Percentiles rank a stretch among this genome's conserved stretches.
Conservation (phyloP, 495 filamentous ascomycete genomes). For the Aspergillus conjunctus region DNA sequence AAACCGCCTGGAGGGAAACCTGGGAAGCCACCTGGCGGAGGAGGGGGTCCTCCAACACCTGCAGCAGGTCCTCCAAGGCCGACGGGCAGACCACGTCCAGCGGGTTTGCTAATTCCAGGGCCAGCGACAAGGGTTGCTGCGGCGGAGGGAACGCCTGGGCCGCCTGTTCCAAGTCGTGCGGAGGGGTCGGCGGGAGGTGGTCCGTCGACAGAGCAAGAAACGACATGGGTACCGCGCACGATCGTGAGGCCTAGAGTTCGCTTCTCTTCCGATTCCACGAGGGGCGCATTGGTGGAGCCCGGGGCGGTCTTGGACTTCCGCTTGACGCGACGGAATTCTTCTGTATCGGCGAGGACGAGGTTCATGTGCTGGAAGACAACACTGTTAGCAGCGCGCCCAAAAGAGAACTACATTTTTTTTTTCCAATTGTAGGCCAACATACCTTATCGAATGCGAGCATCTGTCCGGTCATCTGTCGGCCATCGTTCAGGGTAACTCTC, state of each 20-base stretch:
- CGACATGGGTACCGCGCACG: slow-evolving; percentile 87
- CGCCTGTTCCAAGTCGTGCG: slow-evolving; percentile 79
- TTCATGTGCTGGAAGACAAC: slow-evolving; percentile 83
- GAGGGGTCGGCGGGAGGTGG: slow-evolving; percentile 95
- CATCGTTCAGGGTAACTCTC: slow-evolving; percentile 93
- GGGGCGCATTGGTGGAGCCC: slow-evolving; percentile 59
- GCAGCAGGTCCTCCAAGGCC: slow-evolving; percentile 88
- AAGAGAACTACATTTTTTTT: not conserved
- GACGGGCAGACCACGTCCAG: slow-evolving; percentile 85
- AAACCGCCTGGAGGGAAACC: slow-evolving; percentile 68
- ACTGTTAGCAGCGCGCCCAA: slow-evolving; percentile 25
- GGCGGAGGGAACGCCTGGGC: slow-evolving; percentile 63
- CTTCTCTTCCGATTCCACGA: slow-evolving; percentile 92
- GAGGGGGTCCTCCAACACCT: slow-evolving; percentile 80
- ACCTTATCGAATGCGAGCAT: slow-evolving; percentile 99
- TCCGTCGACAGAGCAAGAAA: slow-evolving; percentile 92
- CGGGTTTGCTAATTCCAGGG: slow-evolving; percentile 87
- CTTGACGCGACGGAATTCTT: slow-evolving; percentile 96
- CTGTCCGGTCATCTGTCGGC: slow-evolving; percentile 94
- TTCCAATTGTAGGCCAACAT: slow-evolving; percentile 10
- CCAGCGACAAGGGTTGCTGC: slow-evolving; percentile 73
- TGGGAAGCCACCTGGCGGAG: slow-evolving; percentile 58
- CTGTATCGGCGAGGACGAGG: slow-evolving; percentile 95
- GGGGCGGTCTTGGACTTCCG: slow-evolving; percentile 76
- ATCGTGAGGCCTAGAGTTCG: slow-evolving; percentile 93